A percentile compares a stretch with the other conserved stretches of the same genome.
phyloP scores from a whole-genome alignment of 1,139 yeast genomes.

The Diutina pseudorugosa region DNA sequence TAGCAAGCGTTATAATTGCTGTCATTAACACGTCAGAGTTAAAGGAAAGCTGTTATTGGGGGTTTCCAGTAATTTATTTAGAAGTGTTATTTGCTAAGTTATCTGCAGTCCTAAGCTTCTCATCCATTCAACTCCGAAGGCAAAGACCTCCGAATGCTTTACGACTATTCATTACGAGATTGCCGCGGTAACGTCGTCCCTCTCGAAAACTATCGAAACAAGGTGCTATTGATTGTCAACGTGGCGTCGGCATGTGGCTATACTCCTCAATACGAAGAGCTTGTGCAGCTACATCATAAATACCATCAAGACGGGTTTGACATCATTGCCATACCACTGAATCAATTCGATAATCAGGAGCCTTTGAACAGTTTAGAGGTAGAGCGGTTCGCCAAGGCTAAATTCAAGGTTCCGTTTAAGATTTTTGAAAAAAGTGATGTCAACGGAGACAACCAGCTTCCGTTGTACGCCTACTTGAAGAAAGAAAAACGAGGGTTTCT shows the following conservation, averaged over 20 bases:
- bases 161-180: neutral
- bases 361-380: constrained; percentile 7
- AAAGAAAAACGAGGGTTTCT: constrained; percentile 33
- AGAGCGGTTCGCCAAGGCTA: constrained; percentile 9
- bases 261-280: constrained; percentile 28
- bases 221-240: constrained; percentile 29
- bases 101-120: neutral
- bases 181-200: constrained; percentile 6
- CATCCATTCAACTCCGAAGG: neutral
- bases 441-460: constrained; percentile 21
- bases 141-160: neutral
- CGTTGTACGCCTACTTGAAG: constrained; percentile 23
- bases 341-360: constrained; percentile 23
- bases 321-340: constrained; percentile 32
- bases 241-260: constrained; percentile 36
- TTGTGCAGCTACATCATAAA: constrained; percentile 22
- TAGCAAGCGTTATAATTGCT: no score
- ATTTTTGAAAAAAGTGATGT: constrained; percentile 25
- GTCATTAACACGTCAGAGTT: no score
- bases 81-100: no score
- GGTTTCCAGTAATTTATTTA: neutral
- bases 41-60: no score
- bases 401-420: constrained; percentile 46
- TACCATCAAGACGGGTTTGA: constrained; percentile 20
- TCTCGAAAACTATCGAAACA: constrained; percentile 15